Percentiles rank a stretch among this genome's conserved stretches.
Evolutionary conservation across 495 filamentous ascomycete genomes (phyloP).

Genomic region (Trichoderma asperelloides): DNA sequence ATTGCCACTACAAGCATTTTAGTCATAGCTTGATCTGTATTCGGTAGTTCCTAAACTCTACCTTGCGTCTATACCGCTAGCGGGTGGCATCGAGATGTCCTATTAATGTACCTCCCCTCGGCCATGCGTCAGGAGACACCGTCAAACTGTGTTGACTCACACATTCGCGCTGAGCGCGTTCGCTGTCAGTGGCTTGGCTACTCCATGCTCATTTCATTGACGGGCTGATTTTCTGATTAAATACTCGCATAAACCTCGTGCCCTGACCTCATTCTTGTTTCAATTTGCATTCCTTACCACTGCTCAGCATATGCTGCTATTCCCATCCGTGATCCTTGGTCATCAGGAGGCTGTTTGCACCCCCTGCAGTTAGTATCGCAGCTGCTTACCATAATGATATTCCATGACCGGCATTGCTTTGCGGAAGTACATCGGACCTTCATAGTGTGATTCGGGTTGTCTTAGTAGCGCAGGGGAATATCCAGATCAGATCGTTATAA

Average conservation of each 20-base stretch:
- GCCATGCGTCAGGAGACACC: neutral
- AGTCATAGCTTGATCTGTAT: neutral
- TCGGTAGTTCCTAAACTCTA: neutral
- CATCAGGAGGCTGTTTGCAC: neutral
- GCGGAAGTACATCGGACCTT: neutral
- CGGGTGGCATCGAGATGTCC: neutral
- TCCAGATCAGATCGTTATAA: neutral
- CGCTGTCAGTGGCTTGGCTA: neutral
- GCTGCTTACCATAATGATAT: neutral
- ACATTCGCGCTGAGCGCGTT: neutral
- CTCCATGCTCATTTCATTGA: neutral
- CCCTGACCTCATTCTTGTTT: neutral
- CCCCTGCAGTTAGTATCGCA: neutral
- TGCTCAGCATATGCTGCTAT: neutral
- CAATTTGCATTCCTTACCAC: neutral
- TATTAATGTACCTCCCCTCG: neutral
- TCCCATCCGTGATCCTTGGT: neutral
- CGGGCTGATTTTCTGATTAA: neutral
- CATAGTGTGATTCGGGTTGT: neutral
- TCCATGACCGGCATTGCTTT: neutral
- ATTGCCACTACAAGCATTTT: neutral
- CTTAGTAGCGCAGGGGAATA: neutral
- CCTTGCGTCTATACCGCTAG: neutral
- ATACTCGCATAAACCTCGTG: neutral
- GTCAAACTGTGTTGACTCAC: conserved; percentile 5